These are phyloP conservation scores for Cardamine resedifolia DNA, from an alignment of 345 rosid species.

Conservation along the genomic window DNA sequence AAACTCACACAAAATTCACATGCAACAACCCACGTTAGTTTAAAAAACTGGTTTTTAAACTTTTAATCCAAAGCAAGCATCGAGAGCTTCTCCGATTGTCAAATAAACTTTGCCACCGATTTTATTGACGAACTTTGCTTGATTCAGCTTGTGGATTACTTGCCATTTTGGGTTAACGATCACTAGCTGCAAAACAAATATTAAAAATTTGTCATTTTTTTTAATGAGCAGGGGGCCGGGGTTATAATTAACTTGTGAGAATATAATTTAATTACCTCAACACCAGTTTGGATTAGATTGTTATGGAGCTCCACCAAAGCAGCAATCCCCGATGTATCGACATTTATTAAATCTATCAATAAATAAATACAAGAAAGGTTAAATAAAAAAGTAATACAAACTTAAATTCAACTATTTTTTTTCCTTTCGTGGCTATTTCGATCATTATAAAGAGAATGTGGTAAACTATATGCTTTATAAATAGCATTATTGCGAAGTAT, in stretches of 20 bases:
- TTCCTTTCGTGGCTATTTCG: not conserved
- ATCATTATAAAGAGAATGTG: not conserved
- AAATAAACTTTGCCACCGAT: constrained; percentile 67
- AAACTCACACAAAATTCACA: constrained; percentile 13
- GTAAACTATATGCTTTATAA: not conserved
- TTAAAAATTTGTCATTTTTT: not conserved
- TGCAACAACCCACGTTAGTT: constrained; percentile 9
- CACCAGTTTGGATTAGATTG: constrained; percentile 47
- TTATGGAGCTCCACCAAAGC: constrained; percentile 63
- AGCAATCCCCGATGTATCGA: constrained; percentile 82
- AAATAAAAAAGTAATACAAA: not conserved
- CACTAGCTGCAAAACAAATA: constrained; percentile 49
- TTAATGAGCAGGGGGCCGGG: not conserved
- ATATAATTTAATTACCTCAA: constrained; percentile 49
- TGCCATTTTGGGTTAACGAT: constrained; percentile 79
- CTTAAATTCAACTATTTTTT: not conserved
- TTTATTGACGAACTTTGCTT: constrained; percentile 52
- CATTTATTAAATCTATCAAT: constrained; percentile 55
- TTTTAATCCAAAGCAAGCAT: constrained; percentile 45
- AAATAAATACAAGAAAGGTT: not conserved
- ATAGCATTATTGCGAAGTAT: not conserved
- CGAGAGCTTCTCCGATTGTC: constrained; percentile 71
- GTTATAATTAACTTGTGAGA: not conserved
- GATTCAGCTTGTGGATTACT: constrained; percentile 77
- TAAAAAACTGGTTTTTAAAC: constrained; percentile 7